Conservation (phyloP, 2,329 filamentous ascomycete species). For the Neonectria punicea region DNA sequence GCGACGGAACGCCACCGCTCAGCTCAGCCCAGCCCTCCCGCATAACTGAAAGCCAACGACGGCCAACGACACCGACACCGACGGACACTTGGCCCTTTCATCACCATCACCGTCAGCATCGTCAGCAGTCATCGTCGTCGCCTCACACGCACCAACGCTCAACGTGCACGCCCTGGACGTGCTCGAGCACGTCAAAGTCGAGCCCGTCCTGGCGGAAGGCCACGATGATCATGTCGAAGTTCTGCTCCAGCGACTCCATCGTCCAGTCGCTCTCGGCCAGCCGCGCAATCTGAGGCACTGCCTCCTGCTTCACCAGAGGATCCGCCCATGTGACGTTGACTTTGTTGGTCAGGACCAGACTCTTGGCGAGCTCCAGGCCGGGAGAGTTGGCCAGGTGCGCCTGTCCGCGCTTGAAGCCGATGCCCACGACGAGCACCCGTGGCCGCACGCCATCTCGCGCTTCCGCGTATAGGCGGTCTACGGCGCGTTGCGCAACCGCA, state of each 20-base stretch:
- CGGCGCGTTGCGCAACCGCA: conserved; percentile 49
- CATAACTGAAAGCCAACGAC: conserved; percentile 6
- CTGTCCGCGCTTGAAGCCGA: conserved; percentile 63
- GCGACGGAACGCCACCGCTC: conserved; percentile 17
- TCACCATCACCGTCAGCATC: not conserved
- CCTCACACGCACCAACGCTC: conserved; percentile 52
- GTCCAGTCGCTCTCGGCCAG: conserved; percentile 54
- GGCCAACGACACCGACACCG: not conserved
- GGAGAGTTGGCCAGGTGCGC: conserved; percentile 60
- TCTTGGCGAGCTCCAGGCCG: conserved; percentile 54
- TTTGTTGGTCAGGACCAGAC: conserved; percentile 48
- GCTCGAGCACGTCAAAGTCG: conserved; percentile 52
- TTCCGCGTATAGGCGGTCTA: conserved; percentile 44
- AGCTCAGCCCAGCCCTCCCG: not conserved
- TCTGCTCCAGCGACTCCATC: conserved; percentile 45
- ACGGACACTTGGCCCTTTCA: conserved; percentile 2
- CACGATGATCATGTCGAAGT: conserved; percentile 57
- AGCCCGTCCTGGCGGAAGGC: conserved; percentile 55
- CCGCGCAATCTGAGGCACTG: conserved; percentile 52
- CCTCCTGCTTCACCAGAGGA: conserved; percentile 54
- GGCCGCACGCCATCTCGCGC: conserved; percentile 28
- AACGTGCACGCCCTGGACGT: conserved; percentile 48
- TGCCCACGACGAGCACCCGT: conserved; percentile 56
- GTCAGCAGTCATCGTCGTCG: not conserved
- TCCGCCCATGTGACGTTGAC: conserved; percentile 58